phyloP scores from a whole-genome alignment of 441 rosid species.

The Biscutella auriculata region DNA sequence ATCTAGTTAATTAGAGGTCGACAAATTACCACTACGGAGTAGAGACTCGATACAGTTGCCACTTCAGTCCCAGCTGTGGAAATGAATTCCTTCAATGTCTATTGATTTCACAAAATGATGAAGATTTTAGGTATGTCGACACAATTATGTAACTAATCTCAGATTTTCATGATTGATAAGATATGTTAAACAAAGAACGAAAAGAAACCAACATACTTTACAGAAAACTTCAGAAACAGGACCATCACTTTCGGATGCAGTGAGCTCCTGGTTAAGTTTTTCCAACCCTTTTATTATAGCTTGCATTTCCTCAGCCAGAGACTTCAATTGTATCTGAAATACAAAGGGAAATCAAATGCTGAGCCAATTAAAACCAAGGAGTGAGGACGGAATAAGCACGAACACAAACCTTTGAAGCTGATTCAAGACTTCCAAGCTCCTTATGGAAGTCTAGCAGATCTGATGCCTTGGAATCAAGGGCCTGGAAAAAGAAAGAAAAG shows the following conservation, averaged over 20 bases:
- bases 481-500: slow-evolving; percentile 39
- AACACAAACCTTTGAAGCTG: slow-evolving; percentile 64
- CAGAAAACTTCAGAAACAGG: slow-evolving; percentile 88
- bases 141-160: slow-evolving; percentile 1
- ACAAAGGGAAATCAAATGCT: slow-evolving; percentile 2
- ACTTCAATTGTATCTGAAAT: slow-evolving; percentile 87
- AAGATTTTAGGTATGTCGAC: neutral
- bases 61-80: slow-evolving; percentile 73
- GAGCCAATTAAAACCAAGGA: neutral
- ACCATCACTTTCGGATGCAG: slow-evolving; percentile 85
- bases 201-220: slow-evolving; percentile 34
- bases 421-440: slow-evolving; percentile 75
- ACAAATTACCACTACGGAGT: slow-evolving; percentile 67
- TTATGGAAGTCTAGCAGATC: slow-evolving; percentile 66
- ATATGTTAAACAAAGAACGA: neutral
- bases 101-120: neutral
- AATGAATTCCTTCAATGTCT: slow-evolving; percentile 77
- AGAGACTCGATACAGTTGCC: slow-evolving; percentile 62
- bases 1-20: neutral
- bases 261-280: slow-evolving; percentile 78
- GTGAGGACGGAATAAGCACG: slow-evolving; percentile 3
- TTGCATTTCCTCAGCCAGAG: slow-evolving; percentile 94
- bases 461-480: slow-evolving; percentile 66
- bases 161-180: neutral
- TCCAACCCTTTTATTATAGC: slow-evolving; percentile 89